These are phyloP conservation scores for Chrysoporthe deuterocubensis DNA, from an alignment of 2,329 filamentous ascomycete genomes.

Conservation along the genomic window DNA sequence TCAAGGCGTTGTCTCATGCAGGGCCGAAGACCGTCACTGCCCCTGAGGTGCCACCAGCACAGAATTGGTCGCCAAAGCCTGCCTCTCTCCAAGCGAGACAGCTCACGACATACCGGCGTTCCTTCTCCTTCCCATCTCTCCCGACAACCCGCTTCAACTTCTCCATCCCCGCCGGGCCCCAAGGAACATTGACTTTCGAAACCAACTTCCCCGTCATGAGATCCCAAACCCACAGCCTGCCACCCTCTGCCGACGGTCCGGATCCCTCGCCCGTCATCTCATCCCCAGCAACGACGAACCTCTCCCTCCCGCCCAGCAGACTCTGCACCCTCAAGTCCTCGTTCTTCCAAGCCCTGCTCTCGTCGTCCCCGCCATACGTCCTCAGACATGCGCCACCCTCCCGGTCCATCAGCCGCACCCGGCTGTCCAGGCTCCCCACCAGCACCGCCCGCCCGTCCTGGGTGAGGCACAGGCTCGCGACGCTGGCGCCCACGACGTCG, in stretches of 20 bases:
- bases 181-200: slow-evolving; percentile 63
- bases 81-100: slow-evolving; percentile 66
- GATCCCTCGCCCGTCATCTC: slow-evolving; percentile 55
- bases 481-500: slow-evolving; percentile 70
- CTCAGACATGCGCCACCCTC: slow-evolving; percentile 73
- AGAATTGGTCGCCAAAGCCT: slow-evolving; percentile 68
- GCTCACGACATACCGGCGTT: slow-evolving; percentile 62
- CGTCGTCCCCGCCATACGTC: slow-evolving; percentile 64
- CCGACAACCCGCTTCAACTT: slow-evolving; percentile 58
- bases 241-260: slow-evolving; percentile 38
- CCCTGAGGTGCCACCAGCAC: slow-evolving; percentile 67
- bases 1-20: slow-evolving; percentile 2
- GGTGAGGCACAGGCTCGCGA: slow-evolving; percentile 77
- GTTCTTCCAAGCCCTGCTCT: slow-evolving; percentile 56
- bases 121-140: slow-evolving; percentile 63
- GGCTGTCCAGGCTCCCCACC: slow-evolving; percentile 75
- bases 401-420: slow-evolving; percentile 80
- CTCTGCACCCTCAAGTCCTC: slow-evolving; percentile 75
- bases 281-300: slow-evolving; percentile 78
- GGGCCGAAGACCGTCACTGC: slow-evolving; percentile 66
- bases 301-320: slow-evolving; percentile 75
- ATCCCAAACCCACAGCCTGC: slow-evolving; percentile 81
- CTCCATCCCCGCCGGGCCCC: slow-evolving; percentile 56
- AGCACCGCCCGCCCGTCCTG: slow-evolving; percentile 75
- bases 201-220: slow-evolving; percentile 72